Percentiles rank a stretch among this genome's conserved stretches.
Evolutionary conservation across 352 stramenopile genomes (phyloP).

Genomic region (Pythium angustatum): DNA sequence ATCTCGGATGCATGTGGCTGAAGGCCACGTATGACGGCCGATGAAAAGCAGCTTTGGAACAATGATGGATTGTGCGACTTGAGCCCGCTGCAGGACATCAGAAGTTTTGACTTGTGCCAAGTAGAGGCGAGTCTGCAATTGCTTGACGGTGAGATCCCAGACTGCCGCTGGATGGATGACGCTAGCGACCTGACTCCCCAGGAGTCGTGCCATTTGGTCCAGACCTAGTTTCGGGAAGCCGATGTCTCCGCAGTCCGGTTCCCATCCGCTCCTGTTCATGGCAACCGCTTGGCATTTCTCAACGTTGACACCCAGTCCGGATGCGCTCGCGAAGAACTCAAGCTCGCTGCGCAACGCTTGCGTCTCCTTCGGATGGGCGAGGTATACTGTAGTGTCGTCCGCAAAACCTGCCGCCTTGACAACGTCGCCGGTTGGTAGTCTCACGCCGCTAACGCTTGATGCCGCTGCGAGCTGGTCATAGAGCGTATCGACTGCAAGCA

Average conservation of each 20-base stretch:
- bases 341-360: neutral
- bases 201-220: neutral
- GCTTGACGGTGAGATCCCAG: neutral
- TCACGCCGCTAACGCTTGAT: neutral
- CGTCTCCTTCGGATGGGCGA: slow-evolving; percentile 1
- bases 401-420: slow-evolving; percentile 8
- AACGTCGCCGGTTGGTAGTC: neutral
- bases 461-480: neutral
- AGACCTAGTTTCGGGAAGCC: neutral
- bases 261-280: neutral
- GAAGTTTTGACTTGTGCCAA: slow-evolving; percentile 12
- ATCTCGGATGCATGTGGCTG: neutral
- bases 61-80: slow-evolving; percentile 5
- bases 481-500: slow-evolving; percentile 9
- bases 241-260: neutral
- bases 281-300: neutral
- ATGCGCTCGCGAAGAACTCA: slow-evolving; percentile 7
- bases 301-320: slow-evolving; percentile 5
- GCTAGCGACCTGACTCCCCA: neutral
- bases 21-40: slow-evolving; percentile 9
- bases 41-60: slow-evolving; percentile 17
- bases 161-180: neutral
- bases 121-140: neutral
- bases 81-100: slow-evolving; percentile 7
- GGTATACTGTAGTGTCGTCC: slow-evolving; percentile 10